phyloP scores from a whole-genome alignment of 768 basidiomycete species.

The Suillus tomentosus region DNA sequence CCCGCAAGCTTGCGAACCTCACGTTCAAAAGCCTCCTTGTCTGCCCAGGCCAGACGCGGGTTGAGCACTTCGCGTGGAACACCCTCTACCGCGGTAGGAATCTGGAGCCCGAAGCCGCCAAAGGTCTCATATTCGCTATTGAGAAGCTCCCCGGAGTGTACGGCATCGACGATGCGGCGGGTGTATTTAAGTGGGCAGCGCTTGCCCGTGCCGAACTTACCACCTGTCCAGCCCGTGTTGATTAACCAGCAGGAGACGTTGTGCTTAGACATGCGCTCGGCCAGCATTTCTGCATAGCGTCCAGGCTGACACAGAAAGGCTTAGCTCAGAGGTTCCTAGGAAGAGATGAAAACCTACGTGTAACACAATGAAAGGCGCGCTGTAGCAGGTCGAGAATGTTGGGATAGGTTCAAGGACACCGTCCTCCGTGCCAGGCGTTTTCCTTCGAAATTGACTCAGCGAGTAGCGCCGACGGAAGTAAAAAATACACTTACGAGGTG shows the following conservation, averaged over 20 bases:
- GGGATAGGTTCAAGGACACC: slow-evolving; percentile 98
- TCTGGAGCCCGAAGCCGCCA: slow-evolving; percentile 76
- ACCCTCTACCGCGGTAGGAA: slow-evolving; percentile 82
- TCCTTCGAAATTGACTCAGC: slow-evolving; percentile 45
- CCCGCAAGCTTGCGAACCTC: slow-evolving; percentile 86
- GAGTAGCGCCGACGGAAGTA: slow-evolving; percentile 13
- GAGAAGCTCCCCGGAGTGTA: slow-evolving; percentile 91
- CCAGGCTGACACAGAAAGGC: slow-evolving; percentile 56
- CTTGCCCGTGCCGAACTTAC: slow-evolving; percentile 90
- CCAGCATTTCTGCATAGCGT: slow-evolving; percentile 96
- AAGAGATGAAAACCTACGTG: slow-evolving; percentile 54
- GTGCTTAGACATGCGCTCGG: slow-evolving; percentile 87
- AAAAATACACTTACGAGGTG: slow-evolving; percentile 64
- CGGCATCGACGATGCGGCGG: slow-evolving; percentile 94
- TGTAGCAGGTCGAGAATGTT: slow-evolving; percentile 99
- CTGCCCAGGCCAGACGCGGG: slow-evolving; percentile 83
- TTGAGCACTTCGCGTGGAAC: slow-evolving; percentile 92
- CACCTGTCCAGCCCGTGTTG: slow-evolving; percentile 98
- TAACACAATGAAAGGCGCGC: slow-evolving; percentile 98
- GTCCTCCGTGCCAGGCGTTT: slow-evolving; percentile 99
- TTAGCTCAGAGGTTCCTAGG: slow-evolving; percentile 11
- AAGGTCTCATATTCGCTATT: slow-evolving; percentile 87
- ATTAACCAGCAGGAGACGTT: slow-evolving; percentile 96
- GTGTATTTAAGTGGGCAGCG: slow-evolving; percentile 97
- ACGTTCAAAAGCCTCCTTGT: slow-evolving; percentile 86